A percentile compares a stretch with the other conserved stretches of the same genome.
Evolutionary conservation across 176 grass and related monocot species (phyloP).

Genomic region (Echinochloa phyllopogon): DNA sequence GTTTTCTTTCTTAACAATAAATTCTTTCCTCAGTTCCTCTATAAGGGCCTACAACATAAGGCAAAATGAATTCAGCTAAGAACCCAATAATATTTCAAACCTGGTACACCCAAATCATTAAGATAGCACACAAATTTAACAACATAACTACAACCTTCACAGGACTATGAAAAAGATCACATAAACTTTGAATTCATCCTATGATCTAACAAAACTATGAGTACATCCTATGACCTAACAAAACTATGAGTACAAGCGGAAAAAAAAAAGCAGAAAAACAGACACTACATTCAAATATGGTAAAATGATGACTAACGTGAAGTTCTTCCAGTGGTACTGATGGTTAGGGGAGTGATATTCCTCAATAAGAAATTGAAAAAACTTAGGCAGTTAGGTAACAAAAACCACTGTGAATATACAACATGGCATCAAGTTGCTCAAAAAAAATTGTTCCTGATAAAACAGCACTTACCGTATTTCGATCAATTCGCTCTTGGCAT

Average conservation of each 20-base stretch:
- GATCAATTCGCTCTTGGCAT: slow-evolving; percentile 89
- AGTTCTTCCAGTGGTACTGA: neutral
- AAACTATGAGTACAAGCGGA: slow-evolving; percentile 7
- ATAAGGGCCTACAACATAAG: slow-evolving; percentile 57
- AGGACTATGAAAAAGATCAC: neutral
- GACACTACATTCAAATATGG: neutral
- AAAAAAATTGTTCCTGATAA: neutral
- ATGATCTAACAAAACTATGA: no score
- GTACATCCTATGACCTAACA: neutral
- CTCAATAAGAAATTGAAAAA: neutral
- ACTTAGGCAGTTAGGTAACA: neutral
- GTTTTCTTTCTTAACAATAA: slow-evolving; percentile 57
- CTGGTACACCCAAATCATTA: neutral
- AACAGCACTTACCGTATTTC: slow-evolving; percentile 59
- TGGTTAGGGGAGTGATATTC: neutral
- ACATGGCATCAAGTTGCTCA: neutral
- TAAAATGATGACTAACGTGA: slow-evolving; percentile 13
- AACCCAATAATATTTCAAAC: slow-evolving; percentile 5
- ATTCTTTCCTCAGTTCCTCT: slow-evolving; percentile 65
- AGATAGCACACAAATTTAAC: slow-evolving; percentile 1
- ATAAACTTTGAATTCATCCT: slow-evolving; percentile 10
- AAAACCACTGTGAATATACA: neutral
- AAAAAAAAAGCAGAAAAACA: slow-evolving; percentile 16
- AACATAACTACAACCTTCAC: slow-evolving; percentile 5
- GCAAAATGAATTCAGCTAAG: slow-evolving; percentile 2